phyloP scores from a whole-genome alignment of 2,329 filamentous ascomycete species.

The Hortaea sp. region DNA sequence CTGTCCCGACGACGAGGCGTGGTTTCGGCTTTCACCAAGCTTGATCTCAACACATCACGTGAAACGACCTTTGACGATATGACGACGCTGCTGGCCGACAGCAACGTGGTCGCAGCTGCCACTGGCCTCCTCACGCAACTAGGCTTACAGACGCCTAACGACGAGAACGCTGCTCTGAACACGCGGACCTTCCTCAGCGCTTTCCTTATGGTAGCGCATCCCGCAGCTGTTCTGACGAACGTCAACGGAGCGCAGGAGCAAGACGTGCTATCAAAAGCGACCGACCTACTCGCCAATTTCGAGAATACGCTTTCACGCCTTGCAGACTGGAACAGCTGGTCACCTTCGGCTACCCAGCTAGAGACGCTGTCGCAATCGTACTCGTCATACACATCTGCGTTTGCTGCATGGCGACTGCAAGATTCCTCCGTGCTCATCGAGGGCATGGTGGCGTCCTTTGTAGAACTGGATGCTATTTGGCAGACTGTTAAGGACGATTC shows the following conservation, averaged over 20 bases:
- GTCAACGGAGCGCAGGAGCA: slow-evolving; percentile 60
- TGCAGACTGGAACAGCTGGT: slow-evolving; percentile 56
- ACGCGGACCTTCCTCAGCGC: slow-evolving; percentile 69
- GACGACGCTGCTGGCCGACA: slow-evolving; percentile 55
- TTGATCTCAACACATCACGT: slow-evolving; percentile 41
- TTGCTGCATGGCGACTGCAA: slow-evolving; percentile 74
- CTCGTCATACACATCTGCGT: slow-evolving; percentile 65
- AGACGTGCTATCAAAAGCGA: slow-evolving; percentile 67
- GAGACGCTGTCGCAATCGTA: slow-evolving; percentile 59
- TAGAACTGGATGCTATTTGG: slow-evolving; percentile 74
- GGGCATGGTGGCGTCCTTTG: slow-evolving; percentile 78
- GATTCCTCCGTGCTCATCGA: slow-evolving; percentile 70
- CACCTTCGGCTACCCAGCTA: slow-evolving; percentile 51
- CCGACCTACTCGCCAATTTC: slow-evolving; percentile 67
- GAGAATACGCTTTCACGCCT: slow-evolving; percentile 61
- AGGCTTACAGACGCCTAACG: slow-evolving; percentile 47
- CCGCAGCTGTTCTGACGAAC: slow-evolving; percentile 65
- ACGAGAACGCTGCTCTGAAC: slow-evolving; percentile 56
- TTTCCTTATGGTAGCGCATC: slow-evolving; percentile 70
- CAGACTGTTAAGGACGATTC: slow-evolving; percentile 72
- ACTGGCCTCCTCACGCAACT: slow-evolving; percentile 60
- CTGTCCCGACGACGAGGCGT: slow-evolving; percentile 46
- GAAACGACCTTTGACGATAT: slow-evolving; percentile 68
- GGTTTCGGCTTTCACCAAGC: slow-evolving; percentile 54
- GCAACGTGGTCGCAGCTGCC: slow-evolving; percentile 55